Evolutionary conservation across 768 basidiomycete species (phyloP).

Genomic region (Candolleomyces aberdarensis): DNA sequence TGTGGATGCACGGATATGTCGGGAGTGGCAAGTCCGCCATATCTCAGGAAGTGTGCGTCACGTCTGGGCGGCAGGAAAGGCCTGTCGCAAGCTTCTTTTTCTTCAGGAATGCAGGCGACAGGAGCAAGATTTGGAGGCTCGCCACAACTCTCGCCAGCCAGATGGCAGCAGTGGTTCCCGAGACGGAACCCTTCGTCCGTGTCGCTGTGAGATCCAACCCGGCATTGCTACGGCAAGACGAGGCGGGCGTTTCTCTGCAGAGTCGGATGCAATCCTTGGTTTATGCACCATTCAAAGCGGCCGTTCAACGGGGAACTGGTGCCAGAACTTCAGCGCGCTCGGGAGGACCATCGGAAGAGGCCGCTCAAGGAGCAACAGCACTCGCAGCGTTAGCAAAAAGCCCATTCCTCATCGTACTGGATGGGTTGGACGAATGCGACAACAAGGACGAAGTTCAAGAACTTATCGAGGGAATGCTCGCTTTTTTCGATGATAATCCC

Average conservation of each 20-base stretch:
- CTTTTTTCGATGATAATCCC: background rate
- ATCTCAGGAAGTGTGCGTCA: constrained; percentile 12
- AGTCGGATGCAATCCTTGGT: background rate
- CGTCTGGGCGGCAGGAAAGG: background rate
- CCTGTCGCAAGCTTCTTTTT: constrained; percentile 15
- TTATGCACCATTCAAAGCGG: background rate
- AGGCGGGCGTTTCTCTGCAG: background rate
- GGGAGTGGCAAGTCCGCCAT: constrained; percentile 19
- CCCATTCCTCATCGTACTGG: background rate
- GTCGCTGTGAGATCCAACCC: background rate
- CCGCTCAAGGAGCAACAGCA: no score
- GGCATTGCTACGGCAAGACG: background rate
- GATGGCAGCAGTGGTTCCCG: background rate
- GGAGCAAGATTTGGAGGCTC: constrained; percentile 2
- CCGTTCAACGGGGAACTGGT: background rate
- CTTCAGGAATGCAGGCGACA: background rate
- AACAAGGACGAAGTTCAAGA: background rate
- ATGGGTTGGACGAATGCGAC: background rate
- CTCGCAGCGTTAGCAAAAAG: background rate
- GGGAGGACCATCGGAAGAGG: no score
- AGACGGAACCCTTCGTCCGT: background rate
- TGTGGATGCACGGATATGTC: constrained; percentile 17
- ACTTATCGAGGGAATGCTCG: background rate
- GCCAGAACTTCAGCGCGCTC: no score
- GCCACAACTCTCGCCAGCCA: constrained; percentile 10